phyloP scores from a whole-genome alignment of 306 rosid genomes.

The Vachellia pachyceras region DNA sequence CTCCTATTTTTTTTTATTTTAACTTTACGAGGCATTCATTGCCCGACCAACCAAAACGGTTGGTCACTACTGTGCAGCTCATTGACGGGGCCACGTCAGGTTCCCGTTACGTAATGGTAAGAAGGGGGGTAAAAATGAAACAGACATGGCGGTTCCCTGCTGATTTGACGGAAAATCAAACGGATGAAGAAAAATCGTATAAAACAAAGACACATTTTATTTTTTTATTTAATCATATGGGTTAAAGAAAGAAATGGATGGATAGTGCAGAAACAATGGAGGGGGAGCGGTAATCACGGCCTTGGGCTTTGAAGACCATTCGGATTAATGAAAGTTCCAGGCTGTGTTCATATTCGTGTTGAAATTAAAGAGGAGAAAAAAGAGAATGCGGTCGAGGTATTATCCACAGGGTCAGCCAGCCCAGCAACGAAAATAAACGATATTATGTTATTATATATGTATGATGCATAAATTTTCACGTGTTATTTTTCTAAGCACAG shows the following conservation, averaged over 20 bases:
- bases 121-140: slow-evolving; percentile 41
- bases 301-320: slow-evolving; percentile 48
- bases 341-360: neutral
- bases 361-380: too few species aligned
- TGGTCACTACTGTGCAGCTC: slow-evolving; percentile 10
- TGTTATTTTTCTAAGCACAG: neutral
- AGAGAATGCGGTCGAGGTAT: too few species aligned
- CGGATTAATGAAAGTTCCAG: slow-evolving; percentile 34
- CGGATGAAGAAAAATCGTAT: slow-evolving; percentile 34
- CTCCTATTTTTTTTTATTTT: neutral
- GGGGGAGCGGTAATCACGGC: slow-evolving; percentile 82
- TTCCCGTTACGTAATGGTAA: slow-evolving; percentile 31
- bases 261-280: slow-evolving; percentile 52
- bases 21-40: slow-evolving; percentile 46
- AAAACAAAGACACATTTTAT: too few species aligned
- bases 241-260: neutral
- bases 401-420: neutral
- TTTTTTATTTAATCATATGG: too few species aligned
- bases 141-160: slow-evolving; percentile 52
- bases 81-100: slow-evolving; percentile 32
- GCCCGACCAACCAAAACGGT: slow-evolving; percentile 51
- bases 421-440: neutral
- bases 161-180: slow-evolving; percentile 58
- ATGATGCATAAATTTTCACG: neutral
- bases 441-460: neutral